Evolutionary conservation across 306 rosid genomes (phyloP), one percentile per base, ranked within the genome.

Genomic region (Quercus aquifolioides): DNA sequence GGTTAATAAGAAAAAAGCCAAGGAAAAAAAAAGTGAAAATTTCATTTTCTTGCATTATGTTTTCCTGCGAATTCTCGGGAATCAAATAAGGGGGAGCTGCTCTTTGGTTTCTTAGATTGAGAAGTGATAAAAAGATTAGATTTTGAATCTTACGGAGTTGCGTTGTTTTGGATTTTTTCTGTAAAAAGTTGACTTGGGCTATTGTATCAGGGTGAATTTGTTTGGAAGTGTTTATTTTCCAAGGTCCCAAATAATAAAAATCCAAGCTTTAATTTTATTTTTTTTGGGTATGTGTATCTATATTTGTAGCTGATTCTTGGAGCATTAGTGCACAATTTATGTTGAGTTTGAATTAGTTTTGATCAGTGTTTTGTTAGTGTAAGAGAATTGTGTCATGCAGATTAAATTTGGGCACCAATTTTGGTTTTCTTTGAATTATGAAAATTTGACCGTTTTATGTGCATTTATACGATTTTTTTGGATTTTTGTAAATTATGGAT

Each of bases 11-110:
- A 71, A 60, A 82, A 35, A 10, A 54, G 60, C 33, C 4, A 28
- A 23, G 4, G 20, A 25, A 12, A 28, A 64, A 64, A 64, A 28
- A 6, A 6, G 10, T 5, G 10, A 35, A 10, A 1, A 28, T 55
- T 38, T 43, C 3, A 11, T 43, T 46, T 35, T 19, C 2, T 5
- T 76, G 55, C 18, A 19, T 55, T 46, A 5, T 58, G 1, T 35
- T 57, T 28, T 30, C 43, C 70, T 30, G 31, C 17, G 12, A 64
- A 49, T 46, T 78, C 60, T 59, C 19, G 54, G 57, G 59, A 78
- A 38, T 78, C 74, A 56, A 82, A 81, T 69, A 30, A 80, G 43
- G 77, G 20, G 1, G n/a, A 41, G 21, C 52, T 73, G 55, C 52
- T 38, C 41, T 73, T 74, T 30, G 70, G 83, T 80, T 73, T 1